Conservation (phyloP, 1,139 yeast genomes). For the Blastobotrys petasosporus region DNA sequence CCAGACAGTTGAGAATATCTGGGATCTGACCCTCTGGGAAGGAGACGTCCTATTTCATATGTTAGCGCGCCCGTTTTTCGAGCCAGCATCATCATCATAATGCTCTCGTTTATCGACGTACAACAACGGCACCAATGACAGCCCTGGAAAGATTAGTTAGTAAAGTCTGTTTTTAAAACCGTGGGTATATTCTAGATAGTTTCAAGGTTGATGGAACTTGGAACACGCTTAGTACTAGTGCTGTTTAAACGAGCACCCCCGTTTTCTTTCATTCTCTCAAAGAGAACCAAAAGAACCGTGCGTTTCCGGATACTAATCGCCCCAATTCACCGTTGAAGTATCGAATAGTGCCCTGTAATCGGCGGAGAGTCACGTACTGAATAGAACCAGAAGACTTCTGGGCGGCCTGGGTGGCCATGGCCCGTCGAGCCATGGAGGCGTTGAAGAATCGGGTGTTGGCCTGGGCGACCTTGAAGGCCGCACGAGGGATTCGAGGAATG, state of each 20-base stretch:
- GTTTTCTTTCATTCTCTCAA: too few relatives aligned
- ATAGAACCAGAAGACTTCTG: conserved; percentile 82
- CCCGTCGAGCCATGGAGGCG: conserved; percentile 44
- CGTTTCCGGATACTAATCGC: too few relatives aligned
- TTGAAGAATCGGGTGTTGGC: conserved; percentile 58
- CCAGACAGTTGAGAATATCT: conserved; percentile 94
- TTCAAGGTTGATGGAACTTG: background rate
- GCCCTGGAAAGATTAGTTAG: conserved; percentile 47
- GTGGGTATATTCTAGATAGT: too few relatives aligned
- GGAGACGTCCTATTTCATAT: conserved; percentile 61
- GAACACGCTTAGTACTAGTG: background rate
- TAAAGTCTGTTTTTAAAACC: background rate
- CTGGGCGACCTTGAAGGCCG: conserved; percentile 86
- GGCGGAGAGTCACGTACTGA: conserved; percentile 53
- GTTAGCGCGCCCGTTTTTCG: background rate
- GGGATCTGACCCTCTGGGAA: conserved; percentile 97
- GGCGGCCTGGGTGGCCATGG: conserved; percentile 67
- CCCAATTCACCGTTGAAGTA: too few relatives aligned
- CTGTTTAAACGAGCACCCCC: too few relatives aligned
- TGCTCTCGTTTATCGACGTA: conserved; percentile 23
- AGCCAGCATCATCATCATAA: too few relatives aligned
- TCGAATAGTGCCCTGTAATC: background rate
- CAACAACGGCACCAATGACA: conserved; percentile 99
- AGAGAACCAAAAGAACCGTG: too few relatives aligned
- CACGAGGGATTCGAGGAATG: conserved; percentile 82